Evolutionary conservation across 805 yeast genomes (phyloP), one percentile per base, ranked within the genome.

Genomic region (Deakozyma indianensis): DNA sequence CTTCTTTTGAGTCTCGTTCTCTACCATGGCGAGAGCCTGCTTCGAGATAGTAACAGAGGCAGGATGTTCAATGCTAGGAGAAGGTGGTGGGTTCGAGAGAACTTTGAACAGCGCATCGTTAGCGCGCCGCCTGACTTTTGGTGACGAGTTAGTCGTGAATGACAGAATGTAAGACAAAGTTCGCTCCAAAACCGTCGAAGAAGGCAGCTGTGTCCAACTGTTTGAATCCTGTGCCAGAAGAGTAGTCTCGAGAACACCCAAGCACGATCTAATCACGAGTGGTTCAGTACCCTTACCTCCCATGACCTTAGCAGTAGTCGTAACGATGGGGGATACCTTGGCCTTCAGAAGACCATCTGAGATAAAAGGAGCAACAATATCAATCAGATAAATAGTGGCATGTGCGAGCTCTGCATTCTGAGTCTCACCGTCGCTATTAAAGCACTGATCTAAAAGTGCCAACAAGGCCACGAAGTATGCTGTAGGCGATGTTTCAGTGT

Each of bases 51-150:
- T 57, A 1, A 67, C 60, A n/a, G 87, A 70, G 4, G 85, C 94
- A 35, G 84, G 80, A 59, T 90, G 96, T 35, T 76, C 80, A 3
- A 79, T 71, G 14, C 79, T 70, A 5, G 94, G 90, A 9, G 87
- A 83, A 9, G 95, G 94, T 7, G 79, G 77, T 2, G 83, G 80
- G 50, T 73, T 73, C 2, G 65, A 52, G 49, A 92, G 66, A 24
- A 92, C 67, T 2, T 68, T 71, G 43, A 71, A 65, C n/a, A 92
- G 71, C 1, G 96, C 83, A 47, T 92, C 98, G 56, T 80, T 82
- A 1, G 97, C 95, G 68, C 96, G 80, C 73, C 83, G 85, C 61
- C 98, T 77, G 11, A 92, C 94, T 56, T 92, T 92, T 29, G 98
- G 98, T 59, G 97, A 76, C 41, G 83, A 81, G 62, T 92, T 96